Evolutionary conservation across 2,329 filamentous ascomycete species (phyloP).

Genomic region (Penicillium sp.): DNA sequence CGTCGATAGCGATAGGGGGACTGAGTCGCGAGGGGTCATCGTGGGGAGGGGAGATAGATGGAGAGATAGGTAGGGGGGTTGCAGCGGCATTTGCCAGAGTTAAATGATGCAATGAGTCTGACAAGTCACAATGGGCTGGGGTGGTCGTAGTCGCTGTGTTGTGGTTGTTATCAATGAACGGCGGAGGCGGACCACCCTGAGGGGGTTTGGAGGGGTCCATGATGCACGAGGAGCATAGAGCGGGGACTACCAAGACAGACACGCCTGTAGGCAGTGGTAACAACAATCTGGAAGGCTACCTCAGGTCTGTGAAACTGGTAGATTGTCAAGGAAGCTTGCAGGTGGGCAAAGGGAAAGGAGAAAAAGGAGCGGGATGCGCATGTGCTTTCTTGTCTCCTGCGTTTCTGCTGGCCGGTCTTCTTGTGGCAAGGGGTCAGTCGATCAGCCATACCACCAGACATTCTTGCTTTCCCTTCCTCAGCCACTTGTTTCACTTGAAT

Average conservation of each 20-base stretch:
- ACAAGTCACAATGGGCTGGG: slow-evolving; percentile 20
- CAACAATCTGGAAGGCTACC: not conserved
- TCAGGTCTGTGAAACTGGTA: not conserved
- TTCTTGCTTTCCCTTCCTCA: slow-evolving; percentile 5
- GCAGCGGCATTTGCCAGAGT: slow-evolving; percentile 28
- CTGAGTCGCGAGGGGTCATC: slow-evolving; percentile 24
- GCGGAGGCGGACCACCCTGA: slow-evolving; percentile 26
- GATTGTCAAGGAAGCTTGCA: not conserved
- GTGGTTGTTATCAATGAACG: slow-evolving; percentile 23
- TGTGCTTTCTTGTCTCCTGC: slow-evolving; percentile 4
- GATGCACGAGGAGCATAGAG: slow-evolving; percentile 24
- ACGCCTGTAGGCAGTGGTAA: not conserved
- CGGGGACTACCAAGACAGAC: slow-evolving; percentile 8
- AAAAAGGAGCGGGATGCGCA: slow-evolving; percentile 15
- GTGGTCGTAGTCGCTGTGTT: slow-evolving; percentile 19
- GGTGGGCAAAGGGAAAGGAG: not conserved
- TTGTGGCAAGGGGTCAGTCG: slow-evolving; percentile 25
- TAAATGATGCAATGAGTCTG: slow-evolving; percentile 32
- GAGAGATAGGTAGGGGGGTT: slow-evolving; percentile 31
- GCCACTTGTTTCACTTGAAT: slow-evolving; percentile 1
- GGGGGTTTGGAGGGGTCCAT: slow-evolving; percentile 35
- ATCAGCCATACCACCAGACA: slow-evolving; percentile 19
- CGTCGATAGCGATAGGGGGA: slow-evolving; percentile 20
- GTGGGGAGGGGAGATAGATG: slow-evolving; percentile 31
- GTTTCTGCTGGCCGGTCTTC: slow-evolving; percentile 8